Conservation (phyloP, 2,329 filamentous ascomycete genomes). For the Tolypocladium capitatum region DNA sequence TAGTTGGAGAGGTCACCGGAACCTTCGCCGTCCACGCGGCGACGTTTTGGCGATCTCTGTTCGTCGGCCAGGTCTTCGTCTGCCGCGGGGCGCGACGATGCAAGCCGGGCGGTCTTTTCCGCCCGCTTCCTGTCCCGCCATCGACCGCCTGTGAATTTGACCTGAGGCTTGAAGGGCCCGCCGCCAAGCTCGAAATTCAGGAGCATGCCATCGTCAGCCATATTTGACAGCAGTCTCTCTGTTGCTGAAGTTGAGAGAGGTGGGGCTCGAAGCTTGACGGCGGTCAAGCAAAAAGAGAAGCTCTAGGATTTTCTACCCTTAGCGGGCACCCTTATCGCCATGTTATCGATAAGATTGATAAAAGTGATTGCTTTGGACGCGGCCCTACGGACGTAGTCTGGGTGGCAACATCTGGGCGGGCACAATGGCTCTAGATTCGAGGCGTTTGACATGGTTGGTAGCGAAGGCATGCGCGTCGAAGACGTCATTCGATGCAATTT, state of each 20-base stretch:
- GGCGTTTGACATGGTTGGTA: background rate
- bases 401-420: too few species aligned
- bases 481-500: background rate
- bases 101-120: slow-evolving; percentile 18
- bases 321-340: background rate
- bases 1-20: slow-evolving; percentile 3
- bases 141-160: slow-evolving; percentile 72
- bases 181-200: slow-evolving; percentile 79
- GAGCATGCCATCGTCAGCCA: slow-evolving; percentile 93
- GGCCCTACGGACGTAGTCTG: too few species aligned
- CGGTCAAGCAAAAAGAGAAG: slow-evolving; percentile 2
- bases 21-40: slow-evolving; percentile 20
- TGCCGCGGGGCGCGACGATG: slow-evolving; percentile 10
- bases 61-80: slow-evolving; percentile 11
- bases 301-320: slow-evolving; percentile 8
- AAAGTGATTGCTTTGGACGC: too few species aligned
- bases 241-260: background rate
- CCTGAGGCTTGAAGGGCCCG: slow-evolving; percentile 45
- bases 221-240: slow-evolving; percentile 20
- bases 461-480: background rate
- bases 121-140: slow-evolving; percentile 84
- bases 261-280: slow-evolving; percentile 3
- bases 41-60: slow-evolving; percentile 31
- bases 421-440: background rate
- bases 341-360: slow-evolving; percentile 12